Evolutionary conservation across 345 rosid genomes (phyloP), one percentile per base, ranked within the genome.

Genomic region (Noccaea bulbosa): DNA sequence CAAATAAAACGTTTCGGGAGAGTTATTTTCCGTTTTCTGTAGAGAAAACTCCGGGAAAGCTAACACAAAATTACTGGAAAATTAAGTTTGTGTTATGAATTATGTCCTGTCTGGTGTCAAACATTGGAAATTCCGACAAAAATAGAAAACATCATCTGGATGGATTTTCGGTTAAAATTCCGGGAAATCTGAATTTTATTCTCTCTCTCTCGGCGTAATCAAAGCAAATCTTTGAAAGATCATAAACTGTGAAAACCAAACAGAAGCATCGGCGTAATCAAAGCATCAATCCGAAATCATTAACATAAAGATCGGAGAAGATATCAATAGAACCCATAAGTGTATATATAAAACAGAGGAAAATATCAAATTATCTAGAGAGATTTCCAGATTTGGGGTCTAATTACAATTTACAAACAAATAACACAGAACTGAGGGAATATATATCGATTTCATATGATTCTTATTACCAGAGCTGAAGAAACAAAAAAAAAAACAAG

Each of bases 281-380:
- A 20, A 49, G 56, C 14, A 64, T 56, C n/a, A 56, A 73, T 39
- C 17, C 50, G 14, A 59, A 59, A 8, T 8, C 16, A 74, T 56
- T 43, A 20, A 67, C 15, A 61, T 14, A 58, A 75, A 68, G 74
- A 75, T 75, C 74, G 45, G 20, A 52, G 58, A 34, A 74, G 61
- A 33, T 5, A 6, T n/a, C 40, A 41, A 58, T 0, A 59, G 33
- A 66, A 50, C 54, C 7, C 1, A 11, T 5, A 7, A 58, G 77
- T 33, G 43, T 6, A 17, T 24, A 17, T 24, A 24, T 24, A 58
- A 34, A 74, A 74, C 64, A 67, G 78, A 74, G 73, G 53, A 67
- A 50, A 50, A 47, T 57, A 38, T 10, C 27, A 35, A 45, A 64
- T 27, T n/a, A 12, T 50, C 30, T 10, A 46, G 59, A 52, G 20